These are phyloP conservation scores for Chlorella sp. DNA, from an alignment of 139 green algal species.

Conservation along the genomic window DNA sequence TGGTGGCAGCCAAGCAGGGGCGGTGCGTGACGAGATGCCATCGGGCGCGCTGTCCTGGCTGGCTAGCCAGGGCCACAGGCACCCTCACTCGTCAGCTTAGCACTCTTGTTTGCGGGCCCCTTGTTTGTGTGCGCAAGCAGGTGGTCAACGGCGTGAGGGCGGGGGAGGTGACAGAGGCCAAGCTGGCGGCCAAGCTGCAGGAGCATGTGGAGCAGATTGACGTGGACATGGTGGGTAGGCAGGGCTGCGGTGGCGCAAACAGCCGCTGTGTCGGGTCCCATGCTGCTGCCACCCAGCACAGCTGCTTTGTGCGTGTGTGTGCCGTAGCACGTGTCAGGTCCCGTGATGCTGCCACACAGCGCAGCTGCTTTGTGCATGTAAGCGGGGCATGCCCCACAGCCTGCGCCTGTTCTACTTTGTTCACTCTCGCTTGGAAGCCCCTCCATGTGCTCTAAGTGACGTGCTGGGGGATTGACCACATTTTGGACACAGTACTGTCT, in stretches of 20 bases:
- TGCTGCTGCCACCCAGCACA: too few relatives aligned
- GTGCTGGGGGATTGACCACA: too few relatives aligned
- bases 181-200: slow-evolving; percentile 67
- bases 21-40: neutral
- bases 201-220: slow-evolving; percentile 94
- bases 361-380: neutral
- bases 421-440: too few relatives aligned
- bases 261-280: too few relatives aligned
- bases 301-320: neutral
- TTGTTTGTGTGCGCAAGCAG: too few relatives aligned
- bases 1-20: neutral
- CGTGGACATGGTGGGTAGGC: slow-evolving; percentile 81
- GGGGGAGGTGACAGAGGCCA: slow-evolving; percentile 60
- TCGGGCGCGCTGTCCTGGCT: neutral
- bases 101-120: too few relatives aligned
- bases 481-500: too few relatives aligned
- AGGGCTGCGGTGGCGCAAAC: neutral
- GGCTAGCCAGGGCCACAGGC: too few relatives aligned
- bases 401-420: neutral
- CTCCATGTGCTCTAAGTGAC: too few relatives aligned
- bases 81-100: too few relatives aligned
- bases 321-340: too few relatives aligned
- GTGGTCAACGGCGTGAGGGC: slow-evolving; percentile 63
- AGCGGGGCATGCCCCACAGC: neutral
- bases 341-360: neutral